phyloP scores from a whole-genome alignment of 257 asterid species.

The Mentha longifolia region DNA sequence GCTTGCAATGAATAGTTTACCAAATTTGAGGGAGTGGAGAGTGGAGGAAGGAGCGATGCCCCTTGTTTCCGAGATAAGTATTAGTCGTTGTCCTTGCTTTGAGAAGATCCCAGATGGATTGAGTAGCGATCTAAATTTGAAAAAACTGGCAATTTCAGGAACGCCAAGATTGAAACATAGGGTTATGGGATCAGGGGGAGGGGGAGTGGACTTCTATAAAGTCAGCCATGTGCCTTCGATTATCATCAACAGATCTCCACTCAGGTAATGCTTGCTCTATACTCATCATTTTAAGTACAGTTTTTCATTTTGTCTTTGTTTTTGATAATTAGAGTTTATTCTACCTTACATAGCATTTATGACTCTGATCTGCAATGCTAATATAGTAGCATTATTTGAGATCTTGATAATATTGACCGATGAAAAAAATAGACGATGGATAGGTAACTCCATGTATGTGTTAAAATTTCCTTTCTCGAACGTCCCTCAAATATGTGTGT shows the following conservation, averaged over 20 bases:
- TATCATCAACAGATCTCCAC: not conserved
- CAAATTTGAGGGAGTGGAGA: conserved; percentile 10
- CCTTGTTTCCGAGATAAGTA: not conserved
- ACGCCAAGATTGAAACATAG: not conserved
- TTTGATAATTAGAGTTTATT: too few species aligned
- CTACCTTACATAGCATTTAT: too few species aligned
- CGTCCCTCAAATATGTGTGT: too few species aligned
- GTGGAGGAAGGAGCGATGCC: not conserved
- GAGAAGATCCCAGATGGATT: not conserved
- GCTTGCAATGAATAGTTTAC: not conserved
- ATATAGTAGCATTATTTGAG: too few species aligned
- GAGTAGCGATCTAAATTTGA: not conserved
- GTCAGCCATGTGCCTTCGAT: conserved; percentile 20
- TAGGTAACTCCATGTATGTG: too few species aligned
- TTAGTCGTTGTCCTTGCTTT: not conserved
- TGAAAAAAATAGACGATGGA: too few species aligned
- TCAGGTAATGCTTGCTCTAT: too few species aligned
- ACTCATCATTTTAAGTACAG: too few species aligned
- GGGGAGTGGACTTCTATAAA: conserved; percentile 12
- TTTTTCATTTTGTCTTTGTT: too few species aligned
- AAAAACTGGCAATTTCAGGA: not conserved
- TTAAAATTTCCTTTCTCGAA: too few species aligned
- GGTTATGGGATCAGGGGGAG: not conserved
- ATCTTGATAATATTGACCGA: too few species aligned
- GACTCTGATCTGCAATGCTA: too few species aligned